Conservation (phyloP, 768 basidiomycete genomes). For the Leccinum variicolor region DNA sequence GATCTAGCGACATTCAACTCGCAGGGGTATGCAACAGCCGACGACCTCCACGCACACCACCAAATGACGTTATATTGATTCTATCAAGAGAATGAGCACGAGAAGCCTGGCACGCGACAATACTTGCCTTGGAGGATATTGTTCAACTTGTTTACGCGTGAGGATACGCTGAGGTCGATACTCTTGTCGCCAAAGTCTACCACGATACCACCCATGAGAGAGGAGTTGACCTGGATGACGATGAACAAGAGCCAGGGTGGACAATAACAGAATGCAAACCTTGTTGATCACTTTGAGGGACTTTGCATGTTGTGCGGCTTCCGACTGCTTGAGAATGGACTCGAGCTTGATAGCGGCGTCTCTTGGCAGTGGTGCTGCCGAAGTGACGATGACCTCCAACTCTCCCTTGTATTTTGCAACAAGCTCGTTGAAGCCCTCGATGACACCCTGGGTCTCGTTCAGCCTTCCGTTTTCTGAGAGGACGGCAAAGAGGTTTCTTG, state of each 20-base stretch:
- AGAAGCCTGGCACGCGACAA: neutral
- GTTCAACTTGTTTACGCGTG: slow-evolving; percentile 94
- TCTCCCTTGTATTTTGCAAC: slow-evolving; percentile 90
- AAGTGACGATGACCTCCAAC: slow-evolving; percentile 88
- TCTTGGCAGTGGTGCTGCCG: slow-evolving; percentile 75
- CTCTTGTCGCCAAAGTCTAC: slow-evolving; percentile 99
- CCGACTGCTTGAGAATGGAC: slow-evolving; percentile 78
- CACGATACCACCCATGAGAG: slow-evolving; percentile 87
- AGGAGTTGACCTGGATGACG: slow-evolving; percentile 73
- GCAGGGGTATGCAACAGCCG: slow-evolving; percentile 1
- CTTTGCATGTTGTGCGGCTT: slow-evolving; percentile 85
- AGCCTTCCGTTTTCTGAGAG: slow-evolving; percentile 93
- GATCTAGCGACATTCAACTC: slow-evolving; percentile 4
- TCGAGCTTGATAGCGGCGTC: slow-evolving; percentile 78
- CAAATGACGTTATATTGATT: slow-evolving; percentile 22
- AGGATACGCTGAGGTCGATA: slow-evolving; percentile 92
- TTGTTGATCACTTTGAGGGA: slow-evolving; percentile 88
- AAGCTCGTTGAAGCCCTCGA: slow-evolving; percentile 89
- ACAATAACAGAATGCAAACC: slow-evolving; percentile 41
- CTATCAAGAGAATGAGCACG: slow-evolving; percentile 18
- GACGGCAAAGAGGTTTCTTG: slow-evolving; percentile 87
- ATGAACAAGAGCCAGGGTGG: neutral
- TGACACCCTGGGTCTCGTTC: slow-evolving; percentile 77
- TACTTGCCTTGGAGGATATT: slow-evolving; percentile 75
- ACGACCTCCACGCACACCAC: neutral